Evolutionary conservation across 108 stramenopile genomes (phyloP), one percentile per base, ranked within the genome.

Genomic region (Conticribra weissflogii): DNA sequence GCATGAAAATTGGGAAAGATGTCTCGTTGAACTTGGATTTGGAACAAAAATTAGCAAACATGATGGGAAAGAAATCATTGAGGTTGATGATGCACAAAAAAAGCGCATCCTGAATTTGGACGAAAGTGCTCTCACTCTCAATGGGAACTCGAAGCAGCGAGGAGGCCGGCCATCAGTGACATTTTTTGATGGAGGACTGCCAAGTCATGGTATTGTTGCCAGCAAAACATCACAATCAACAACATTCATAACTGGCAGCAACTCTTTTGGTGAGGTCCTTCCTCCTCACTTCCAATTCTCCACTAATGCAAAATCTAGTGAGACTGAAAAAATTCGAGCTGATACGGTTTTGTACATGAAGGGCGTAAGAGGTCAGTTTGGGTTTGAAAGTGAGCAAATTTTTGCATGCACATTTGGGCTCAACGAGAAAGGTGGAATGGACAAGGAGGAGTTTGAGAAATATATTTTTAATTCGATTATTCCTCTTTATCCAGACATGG

Each of bases 371-470:
- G 55, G 55, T 8, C 34, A 34, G 22, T 68, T 68, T 58, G 68
- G 68, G 36, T 17, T 18, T 1, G 47, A 46, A 2, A 41, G 59
- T 21, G 47, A 31, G 47, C 5, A 17, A 27, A 4, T 21, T 14
- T 55, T 24, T 46, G 46, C 46, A 22, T 25, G 24, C 52, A 71
- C 70, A 7, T 71, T 53, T 63, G 70, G 51, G 21, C 16, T 45
- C 28, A 71, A 71, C 54, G 60, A 62, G 27, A 71, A 71, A 53
- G 59, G 70, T 18, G 70, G 70, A 16, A 71, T 71, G 70, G 59
- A 62, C 22, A 25, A 19, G 5, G 12, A 51, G 1, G 50, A 44
- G 25, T 71, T 71, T 36, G 34, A 49, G 16, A 18, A 71, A n/a
- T 62, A 62, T 28, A 0, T 62, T 2, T 0, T 36, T 23, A 71